Base-by-base conservation (phyloP, 2,329 filamentous ascomycete genomes). In the Dryadomyces sulphureus region DNA sequence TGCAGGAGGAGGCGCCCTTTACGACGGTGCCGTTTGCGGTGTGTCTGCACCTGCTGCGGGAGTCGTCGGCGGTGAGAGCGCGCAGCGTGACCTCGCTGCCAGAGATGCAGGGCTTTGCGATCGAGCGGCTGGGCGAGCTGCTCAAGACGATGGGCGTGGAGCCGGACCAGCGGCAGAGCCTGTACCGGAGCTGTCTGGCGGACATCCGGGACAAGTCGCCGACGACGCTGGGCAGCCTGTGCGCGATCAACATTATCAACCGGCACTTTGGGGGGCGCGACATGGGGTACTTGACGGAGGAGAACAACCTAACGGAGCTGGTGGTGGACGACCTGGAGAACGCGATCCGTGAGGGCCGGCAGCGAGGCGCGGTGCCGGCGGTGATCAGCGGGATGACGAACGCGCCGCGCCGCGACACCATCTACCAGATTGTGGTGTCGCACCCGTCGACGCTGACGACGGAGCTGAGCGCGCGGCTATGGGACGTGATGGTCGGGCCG, bases 191-290 rank as follows among this genome's bases (percentile, higher is more conserved):
- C 45, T 92, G 85, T 58, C 69, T 88, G 41, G 54, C 70, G 40
- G 81, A 90, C 54, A 79, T 93, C 40, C 67, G 72, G 3, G 64
- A 69, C 20, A 78, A 72, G 57, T 80, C 79, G 2, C 51, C 64
- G 9, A 81, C 77, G 14, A 77, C 81, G 1, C 72, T 84, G 7
- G 86, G 86, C 1, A 92, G 84, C 53, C 70, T 89, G 19, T 81
- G 78, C 56, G 79, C 79, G 16, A 64, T 87, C 41, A 64, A 59
- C 43, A 62, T 68, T 40, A 57, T 76, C 17, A 63, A 73, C n/a
- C 63, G 65, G 8, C 62, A 62, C 19, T 62, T 69, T 34, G 56
- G 72, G 34, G 54, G 55, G 3, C 63, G 62, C 7, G 77, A 82
- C 49, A 60, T 86, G 20, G 67, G 66, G 24, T 60, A 64, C n/a